Evolutionary conservation across 2,329 filamentous ascomycete genomes (phyloP).

Genomic region (Aaosphaeria pasadenensis): DNA sequence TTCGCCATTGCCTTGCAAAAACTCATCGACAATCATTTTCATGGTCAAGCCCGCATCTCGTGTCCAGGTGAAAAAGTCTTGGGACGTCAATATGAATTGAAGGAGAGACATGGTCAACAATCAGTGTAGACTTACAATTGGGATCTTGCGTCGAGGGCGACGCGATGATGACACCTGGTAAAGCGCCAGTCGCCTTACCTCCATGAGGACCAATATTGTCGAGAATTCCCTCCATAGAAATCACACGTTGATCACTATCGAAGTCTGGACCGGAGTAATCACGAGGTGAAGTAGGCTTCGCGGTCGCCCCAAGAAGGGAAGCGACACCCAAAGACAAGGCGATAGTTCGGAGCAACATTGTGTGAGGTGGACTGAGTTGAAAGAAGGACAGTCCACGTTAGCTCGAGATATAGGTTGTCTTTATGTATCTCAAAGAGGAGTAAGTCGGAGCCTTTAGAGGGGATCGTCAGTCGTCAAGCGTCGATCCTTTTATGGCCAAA

Average conservation of each 20-base stretch:
- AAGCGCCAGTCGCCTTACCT: slow-evolving; percentile 46
- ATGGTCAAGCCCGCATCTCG: slow-evolving; percentile 70
- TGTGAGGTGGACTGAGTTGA: no score
- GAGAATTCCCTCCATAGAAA: slow-evolving; percentile 51
- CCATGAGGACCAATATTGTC: slow-evolving; percentile 56
- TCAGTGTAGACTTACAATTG: slow-evolving; percentile 44
- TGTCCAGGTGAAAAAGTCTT: slow-evolving; percentile 77
- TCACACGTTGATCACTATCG: slow-evolving; percentile 9
- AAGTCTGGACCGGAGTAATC: not conserved
- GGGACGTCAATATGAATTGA: not conserved
- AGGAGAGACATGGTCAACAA: not conserved
- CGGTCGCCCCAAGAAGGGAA: no score
- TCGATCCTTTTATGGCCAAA: no score
- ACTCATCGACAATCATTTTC: slow-evolving; percentile 63
- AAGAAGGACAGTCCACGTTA: no score
- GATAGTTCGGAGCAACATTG: no score
- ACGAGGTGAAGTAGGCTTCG: no score
- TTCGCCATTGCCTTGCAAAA: slow-evolving; percentile 57
- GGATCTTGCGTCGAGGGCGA: slow-evolving; percentile 53
- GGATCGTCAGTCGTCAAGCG: no score
- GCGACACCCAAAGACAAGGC: no score
- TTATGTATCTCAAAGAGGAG: no score
- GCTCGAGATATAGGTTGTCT: no score
- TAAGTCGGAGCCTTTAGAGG: no score
- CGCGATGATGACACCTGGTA: slow-evolving; percentile 52